Evolutionary conservation across 2,329 filamentous ascomycete species (phyloP), one percentile per base, ranked within the genome.

Genomic region (Fusarium goolgardi): DNA sequence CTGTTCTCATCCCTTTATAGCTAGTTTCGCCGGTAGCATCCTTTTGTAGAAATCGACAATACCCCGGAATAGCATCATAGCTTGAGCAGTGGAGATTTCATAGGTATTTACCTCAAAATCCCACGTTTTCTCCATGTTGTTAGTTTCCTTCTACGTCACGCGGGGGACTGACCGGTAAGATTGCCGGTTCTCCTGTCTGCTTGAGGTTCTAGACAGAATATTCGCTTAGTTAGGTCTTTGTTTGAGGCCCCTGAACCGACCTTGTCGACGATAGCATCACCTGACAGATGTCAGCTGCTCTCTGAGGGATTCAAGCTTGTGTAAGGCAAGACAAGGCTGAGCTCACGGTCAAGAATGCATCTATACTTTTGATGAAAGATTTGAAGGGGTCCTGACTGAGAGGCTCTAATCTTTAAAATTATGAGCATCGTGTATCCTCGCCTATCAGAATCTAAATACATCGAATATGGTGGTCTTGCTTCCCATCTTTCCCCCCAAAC

Each of bases 11-110:
- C 55, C 18, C 0, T 5, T 39, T 20, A 16, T 9, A 11, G 47
- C 60, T 74, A 74, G 70, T 21, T 51, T 68, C 72, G 72, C 72
- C 72, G 72, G 44, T 4, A 2, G 2, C 43, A 13, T 21, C 72
- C 23, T 2, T 16, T 51, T 62, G 35, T 1, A 23, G 54, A 10
- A 16, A 15, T n/a, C 6, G 20, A 45, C 20, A 13, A 23, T 32
- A 44, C 51, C 51, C 59, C 29, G 63, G 59, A 61, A 70, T 70
- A 66, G 58, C 60, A 69, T 64, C 63, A 64, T 45, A 59, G 62
- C 57, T 65, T 55, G 59, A 53, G 46, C 31, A 63, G 69, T 73
- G 68, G 60, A 56, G 64, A 64, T 67, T 53, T 35, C 49, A 40
- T 34, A 50, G 55, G 50, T 43, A 45, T 63, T 63, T 37, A 47